Conservation (phyloP, 257 asterid species). For the Nyctanthes arbortristis region DNA sequence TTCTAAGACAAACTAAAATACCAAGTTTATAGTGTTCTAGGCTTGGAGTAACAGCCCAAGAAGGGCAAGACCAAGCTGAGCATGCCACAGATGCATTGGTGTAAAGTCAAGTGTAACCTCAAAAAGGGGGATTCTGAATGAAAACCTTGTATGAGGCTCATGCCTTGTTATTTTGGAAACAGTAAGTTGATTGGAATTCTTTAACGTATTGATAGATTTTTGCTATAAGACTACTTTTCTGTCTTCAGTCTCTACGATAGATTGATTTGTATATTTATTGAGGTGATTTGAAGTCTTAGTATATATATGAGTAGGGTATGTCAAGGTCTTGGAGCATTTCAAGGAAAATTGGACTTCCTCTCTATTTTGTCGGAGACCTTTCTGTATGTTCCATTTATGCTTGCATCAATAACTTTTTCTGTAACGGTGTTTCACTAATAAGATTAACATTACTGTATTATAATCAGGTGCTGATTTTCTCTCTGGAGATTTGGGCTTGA, state of each 20-base stretch:
- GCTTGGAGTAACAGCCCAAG: not conserved
- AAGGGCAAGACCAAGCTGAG: not conserved
- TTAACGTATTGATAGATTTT: no score
- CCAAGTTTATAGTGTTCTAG: not conserved
- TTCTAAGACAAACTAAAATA: not conserved
- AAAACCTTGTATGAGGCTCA: no score
- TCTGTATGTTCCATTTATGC: not conserved
- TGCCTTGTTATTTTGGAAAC: no score
- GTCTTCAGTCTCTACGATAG: no score
- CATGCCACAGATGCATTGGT: not conserved
- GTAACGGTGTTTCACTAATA: slow-evolving; percentile 1
- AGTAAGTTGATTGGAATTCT: not conserved
- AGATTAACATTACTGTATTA: slow-evolving; percentile 12
- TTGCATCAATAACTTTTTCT: not conserved
- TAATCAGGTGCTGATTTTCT: slow-evolving; percentile 92
- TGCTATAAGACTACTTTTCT: no score
- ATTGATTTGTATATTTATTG: no score
- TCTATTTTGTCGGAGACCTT: not conserved
- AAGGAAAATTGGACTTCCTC: not conserved
- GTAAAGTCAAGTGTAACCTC: not conserved
- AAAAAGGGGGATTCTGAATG: not conserved
- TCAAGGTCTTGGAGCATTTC: not conserved
- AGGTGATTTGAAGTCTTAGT: no score
- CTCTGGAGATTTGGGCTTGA: slow-evolving; percentile 82
- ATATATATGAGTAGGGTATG: no score